These are phyloP conservation scores for Iris macrosiphon DNA, from an alignment of 106 monocot genomes.

Conservation along the genomic window DNA sequence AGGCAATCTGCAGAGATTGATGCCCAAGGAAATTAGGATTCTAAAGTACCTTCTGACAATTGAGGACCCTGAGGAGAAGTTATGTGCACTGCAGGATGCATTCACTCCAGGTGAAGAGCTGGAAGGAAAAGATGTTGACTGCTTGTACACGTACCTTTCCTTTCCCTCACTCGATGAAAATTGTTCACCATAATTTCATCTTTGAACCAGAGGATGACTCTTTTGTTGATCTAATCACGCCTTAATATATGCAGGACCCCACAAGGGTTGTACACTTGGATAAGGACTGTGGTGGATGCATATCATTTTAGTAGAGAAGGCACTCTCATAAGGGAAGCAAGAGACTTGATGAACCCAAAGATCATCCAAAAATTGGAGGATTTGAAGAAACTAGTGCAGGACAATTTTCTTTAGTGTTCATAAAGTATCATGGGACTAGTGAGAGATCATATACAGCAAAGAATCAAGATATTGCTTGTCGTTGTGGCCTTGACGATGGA, in stretches of 20 bases:
- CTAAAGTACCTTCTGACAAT: slow-evolving; percentile 63
- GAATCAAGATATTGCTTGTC: too few species aligned
- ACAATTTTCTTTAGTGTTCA: slow-evolving; percentile 49
- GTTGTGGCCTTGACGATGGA: too few species aligned
- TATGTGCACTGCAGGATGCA: slow-evolving; percentile 61
- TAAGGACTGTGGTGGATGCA: slow-evolving; percentile 57
- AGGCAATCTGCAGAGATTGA: slow-evolving; percentile 63
- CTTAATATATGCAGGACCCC: slow-evolving; percentile 47
- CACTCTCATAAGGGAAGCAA: slow-evolving; percentile 63
- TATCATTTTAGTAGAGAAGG: slow-evolving; percentile 64
- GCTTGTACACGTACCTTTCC: slow-evolving; percentile 46
- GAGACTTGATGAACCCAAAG: slow-evolving; percentile 68
- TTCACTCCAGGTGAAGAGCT: slow-evolving; percentile 70
- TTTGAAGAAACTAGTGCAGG: slow-evolving; percentile 42
- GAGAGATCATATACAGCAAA: too few species aligned
- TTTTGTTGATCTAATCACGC: slow-evolving; percentile 3
- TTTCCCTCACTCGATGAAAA: too few species aligned
- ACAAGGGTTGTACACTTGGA: slow-evolving; percentile 49
- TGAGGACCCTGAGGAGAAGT: slow-evolving; percentile 57
- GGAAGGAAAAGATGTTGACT: slow-evolving; percentile 60
- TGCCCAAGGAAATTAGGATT: slow-evolving; percentile 86
- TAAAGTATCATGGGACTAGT: too few species aligned
- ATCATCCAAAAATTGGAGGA: slow-evolving; percentile 52
- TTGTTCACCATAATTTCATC: too few species aligned
- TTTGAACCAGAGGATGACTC: too few species aligned